Evolutionary conservation across 169 alveolate genomes (phyloP), one percentile per base, ranked within the genome.

Genomic region (Plasmodium sp.): DNA sequence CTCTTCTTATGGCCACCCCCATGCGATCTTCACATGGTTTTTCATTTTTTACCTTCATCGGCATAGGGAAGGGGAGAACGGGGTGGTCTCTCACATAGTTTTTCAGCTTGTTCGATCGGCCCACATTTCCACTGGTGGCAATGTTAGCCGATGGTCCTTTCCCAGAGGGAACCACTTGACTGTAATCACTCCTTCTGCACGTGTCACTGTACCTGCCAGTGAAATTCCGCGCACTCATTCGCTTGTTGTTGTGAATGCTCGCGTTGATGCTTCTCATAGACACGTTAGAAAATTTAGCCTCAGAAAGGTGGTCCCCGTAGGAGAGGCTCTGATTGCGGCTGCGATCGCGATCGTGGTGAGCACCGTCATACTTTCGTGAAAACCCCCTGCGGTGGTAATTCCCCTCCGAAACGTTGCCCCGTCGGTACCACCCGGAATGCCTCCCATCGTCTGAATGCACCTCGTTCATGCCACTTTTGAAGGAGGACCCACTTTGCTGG

Each of bases 201-300:
- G n/a, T 67, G 14, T 67, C 77, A 27, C 77, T 67, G 27, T 0
- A 67, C 39, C 77, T 9, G 1, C n/a, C 77, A 2, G 12, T 39
- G 22, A 56, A 41, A 43, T 79, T 88, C 1, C 33, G 12, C 34
- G 1, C 67, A 14, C 41, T 54, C 43, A 43, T 90, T 80, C 86
- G 82, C 33, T 67, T 39, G 16, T 72, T 51, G 6, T 90, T 90
- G 48, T 90, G 83, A 62, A 90, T 90, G 80, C 90, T 81, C 0
- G 81, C 91, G 83, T 90, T 90, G 36, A 90, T 90, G n/a, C 94
- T 90, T 58, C 80, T 56, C n/a, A 90, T 90, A 0, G 94, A 90
- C 31, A 80, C 58, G 54, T 67, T 67, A 58, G 56, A 36, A 36
- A 5, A 43, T 80, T 51, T 79, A 5, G 2, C 36, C 6, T 51